phyloP scores from a whole-genome alignment of 768 basidiomycete species.

The Clitopilus passeckerianus region DNA sequence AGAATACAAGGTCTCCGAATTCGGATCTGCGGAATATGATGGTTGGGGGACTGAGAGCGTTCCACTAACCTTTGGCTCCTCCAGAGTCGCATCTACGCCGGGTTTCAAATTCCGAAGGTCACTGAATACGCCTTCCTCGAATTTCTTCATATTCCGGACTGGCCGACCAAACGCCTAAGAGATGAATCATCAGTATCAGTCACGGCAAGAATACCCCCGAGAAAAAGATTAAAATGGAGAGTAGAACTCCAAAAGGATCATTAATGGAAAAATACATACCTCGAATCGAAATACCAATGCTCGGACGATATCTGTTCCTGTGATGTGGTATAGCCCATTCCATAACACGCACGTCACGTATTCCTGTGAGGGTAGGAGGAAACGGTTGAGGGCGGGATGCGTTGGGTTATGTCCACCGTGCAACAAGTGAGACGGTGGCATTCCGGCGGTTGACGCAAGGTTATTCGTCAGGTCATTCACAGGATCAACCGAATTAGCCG shows the following conservation, averaged over 20 bases:
- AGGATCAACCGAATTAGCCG: constrained; percentile 12
- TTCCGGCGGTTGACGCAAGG: constrained; percentile 6
- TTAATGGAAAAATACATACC: constrained; percentile 27
- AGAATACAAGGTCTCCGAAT: neutral
- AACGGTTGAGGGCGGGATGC: constrained; percentile 81
- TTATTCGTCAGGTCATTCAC: neutral
- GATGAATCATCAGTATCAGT: constrained; percentile 4
- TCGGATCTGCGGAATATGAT: neutral
- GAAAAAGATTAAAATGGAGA: constrained; percentile 3
- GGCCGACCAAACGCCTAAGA: constrained; percentile 77
- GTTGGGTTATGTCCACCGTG: constrained; percentile 41
- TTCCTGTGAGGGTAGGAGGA: constrained; percentile 82
- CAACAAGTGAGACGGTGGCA: constrained; percentile 15
- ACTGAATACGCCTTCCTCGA: constrained; percentile 94
- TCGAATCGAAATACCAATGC: constrained; percentile 94
- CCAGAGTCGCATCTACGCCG: constrained; percentile 85
- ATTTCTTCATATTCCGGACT: constrained; percentile 92
- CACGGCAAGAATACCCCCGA: constrained; percentile 3
- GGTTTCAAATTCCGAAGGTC: constrained; percentile 94
- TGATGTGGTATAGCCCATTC: constrained; percentile 90
- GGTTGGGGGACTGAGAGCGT: neutral
- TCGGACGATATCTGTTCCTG: constrained; percentile 94
- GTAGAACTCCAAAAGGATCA: neutral
- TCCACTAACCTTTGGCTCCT: constrained; percentile 86
- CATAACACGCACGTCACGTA: constrained; percentile 90